These are phyloP conservation scores for Populus hybrid DNA, from an alignment of 441 rosid species.

Conservation along the genomic window DNA sequence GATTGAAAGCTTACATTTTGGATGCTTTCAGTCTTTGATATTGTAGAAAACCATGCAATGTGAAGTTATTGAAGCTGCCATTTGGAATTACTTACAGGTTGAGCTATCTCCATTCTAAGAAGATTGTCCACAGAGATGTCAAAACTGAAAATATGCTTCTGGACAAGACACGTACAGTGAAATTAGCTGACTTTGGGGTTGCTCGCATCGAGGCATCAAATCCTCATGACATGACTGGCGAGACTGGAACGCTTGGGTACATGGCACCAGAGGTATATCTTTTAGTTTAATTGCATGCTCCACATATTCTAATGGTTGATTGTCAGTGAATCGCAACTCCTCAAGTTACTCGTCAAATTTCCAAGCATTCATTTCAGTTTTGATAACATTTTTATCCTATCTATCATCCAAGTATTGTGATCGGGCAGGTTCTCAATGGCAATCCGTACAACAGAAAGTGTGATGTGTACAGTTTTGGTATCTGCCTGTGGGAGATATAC, in stretches of 20 bases:
- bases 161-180: conserved; percentile 77
- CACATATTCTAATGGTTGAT: not conserved
- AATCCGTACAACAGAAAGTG: conserved; percentile 89
- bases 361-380: not conserved
- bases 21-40: not conserved
- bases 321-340: not conserved
- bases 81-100: conserved; percentile 42
- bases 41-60: not conserved
- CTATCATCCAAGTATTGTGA: not conserved
- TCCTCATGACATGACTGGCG: conserved; percentile 98
- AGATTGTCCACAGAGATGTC: conserved; percentile 96
- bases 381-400: not conserved
- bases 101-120: conserved; percentile 89
- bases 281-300: not conserved
- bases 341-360: not conserved
- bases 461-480: conserved; percentile 93
- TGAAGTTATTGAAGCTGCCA: conserved; percentile 11
- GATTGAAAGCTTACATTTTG: too few species aligned
- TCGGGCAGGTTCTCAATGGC: conserved; percentile 82
- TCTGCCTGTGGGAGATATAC: conserved; percentile 98
- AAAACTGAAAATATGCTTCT: conserved; percentile 96
- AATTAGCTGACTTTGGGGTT: conserved; percentile 96
- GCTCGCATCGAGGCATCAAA: conserved; percentile 96
- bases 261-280: conserved; percentile 94
- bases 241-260: conserved; percentile 96